Evolutionary conservation across 768 basidiomycete species (phyloP).

Genomic region (Leccinum sublutescens): DNA sequence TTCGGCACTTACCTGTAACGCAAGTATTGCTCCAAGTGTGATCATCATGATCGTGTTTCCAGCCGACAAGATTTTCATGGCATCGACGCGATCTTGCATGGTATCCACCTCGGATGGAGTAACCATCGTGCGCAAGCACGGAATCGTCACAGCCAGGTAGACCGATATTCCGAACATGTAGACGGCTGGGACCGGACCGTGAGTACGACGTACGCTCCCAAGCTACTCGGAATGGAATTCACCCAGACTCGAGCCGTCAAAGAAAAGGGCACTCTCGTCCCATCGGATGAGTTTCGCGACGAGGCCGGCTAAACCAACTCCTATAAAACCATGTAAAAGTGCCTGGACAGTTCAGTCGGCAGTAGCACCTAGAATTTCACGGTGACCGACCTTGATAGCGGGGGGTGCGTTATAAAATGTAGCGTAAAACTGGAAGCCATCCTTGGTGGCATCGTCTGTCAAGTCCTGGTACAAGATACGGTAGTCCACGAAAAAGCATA

Average conservation of each 20-base stretch:
- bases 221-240: conserved; percentile 19
- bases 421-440: conserved; percentile 87
- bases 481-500: conserved; percentile 87
- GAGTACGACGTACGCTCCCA: conserved; percentile 5
- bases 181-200: conserved; percentile 46
- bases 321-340: conserved; percentile 81
- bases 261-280: conserved; percentile 93
- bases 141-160: conserved; percentile 82
- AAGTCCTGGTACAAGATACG: conserved; percentile 71
- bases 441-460: conserved; percentile 61
- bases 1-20: conserved; percentile 61
- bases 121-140: conserved; percentile 73
- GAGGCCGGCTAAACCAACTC: conserved; percentile 71
- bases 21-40: conserved; percentile 61
- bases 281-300: conserved; percentile 80
- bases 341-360: conserved; percentile 47
- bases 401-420: conserved; percentile 93
- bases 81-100: conserved; percentile 65
- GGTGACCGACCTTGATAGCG: conserved; percentile 76
- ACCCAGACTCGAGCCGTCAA: conserved; percentile 90
- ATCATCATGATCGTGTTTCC: conserved; percentile 83
- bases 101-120: conserved; percentile 57
- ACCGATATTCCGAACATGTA: conserved; percentile 76
- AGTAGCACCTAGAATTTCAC: neutral
- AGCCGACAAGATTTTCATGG: conserved; percentile 78